phyloP scores from a whole-genome alignment of 2,329 filamentous ascomycete species.

The Graphium sp. region DNA sequence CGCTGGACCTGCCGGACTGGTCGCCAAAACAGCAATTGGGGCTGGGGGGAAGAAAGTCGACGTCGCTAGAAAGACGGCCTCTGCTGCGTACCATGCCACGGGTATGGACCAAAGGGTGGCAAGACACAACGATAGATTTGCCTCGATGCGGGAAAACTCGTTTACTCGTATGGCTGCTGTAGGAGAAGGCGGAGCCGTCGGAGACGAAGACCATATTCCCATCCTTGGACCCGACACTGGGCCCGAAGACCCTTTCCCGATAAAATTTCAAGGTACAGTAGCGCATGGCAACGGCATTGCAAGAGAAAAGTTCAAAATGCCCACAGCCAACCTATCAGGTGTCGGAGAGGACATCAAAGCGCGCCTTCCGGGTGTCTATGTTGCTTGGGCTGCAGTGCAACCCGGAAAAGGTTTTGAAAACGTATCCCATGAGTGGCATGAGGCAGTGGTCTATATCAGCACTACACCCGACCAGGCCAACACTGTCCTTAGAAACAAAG shows the following conservation, averaged over 20 bases:
- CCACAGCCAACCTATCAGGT: conserved; percentile 34
- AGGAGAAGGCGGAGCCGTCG: conserved; percentile 4
- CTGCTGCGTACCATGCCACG: conserved; percentile 16
- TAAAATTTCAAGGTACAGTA: conserved; percentile 31
- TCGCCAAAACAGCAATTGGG: background rate
- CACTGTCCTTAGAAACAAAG: conserved; percentile 30
- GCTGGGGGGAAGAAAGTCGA: background rate
- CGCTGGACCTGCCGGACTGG: conserved; percentile 10
- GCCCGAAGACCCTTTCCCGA: conserved; percentile 33
- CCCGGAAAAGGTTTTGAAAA: conserved; percentile 14
- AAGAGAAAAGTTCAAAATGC: conserved; percentile 22
- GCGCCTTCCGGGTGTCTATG: conserved; percentile 43
- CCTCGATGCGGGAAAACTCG: conserved; percentile 12
- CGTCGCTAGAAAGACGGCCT: conserved; percentile 19
- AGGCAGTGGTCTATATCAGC: conserved; percentile 39
- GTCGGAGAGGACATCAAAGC: conserved; percentile 34
- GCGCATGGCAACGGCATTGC: conserved; percentile 24
- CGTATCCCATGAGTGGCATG: conserved; percentile 32
- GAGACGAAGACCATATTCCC: conserved; percentile 6
- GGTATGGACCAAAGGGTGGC: conserved; percentile 11
- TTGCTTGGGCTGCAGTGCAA: conserved; percentile 41
- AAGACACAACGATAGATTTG: conserved; percentile 14
- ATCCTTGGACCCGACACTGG: conserved; percentile 31
- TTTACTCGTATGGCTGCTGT: background rate
- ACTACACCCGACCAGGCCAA: conserved; percentile 26